These are phyloP conservation scores for Butyriboletus appendiculatus DNA, from an alignment of 1,284 basidiomycete genomes.

Conservation along the genomic window DNA sequence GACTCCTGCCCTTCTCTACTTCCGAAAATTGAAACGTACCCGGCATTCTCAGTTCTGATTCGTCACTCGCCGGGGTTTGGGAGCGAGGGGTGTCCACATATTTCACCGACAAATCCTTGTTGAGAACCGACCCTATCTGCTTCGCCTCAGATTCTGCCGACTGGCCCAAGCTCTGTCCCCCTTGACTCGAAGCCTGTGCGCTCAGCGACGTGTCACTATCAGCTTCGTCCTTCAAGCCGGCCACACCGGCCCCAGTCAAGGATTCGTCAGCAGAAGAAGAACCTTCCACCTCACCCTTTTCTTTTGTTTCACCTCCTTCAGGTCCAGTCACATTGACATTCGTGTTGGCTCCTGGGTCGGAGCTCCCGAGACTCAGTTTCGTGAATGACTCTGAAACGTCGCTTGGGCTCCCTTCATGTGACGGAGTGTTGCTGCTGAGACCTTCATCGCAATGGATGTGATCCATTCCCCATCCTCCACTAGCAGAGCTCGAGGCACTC, in stretches of 20 bases:
- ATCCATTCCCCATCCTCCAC: conserved; percentile 36
- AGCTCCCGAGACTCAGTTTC: conserved; percentile 30
- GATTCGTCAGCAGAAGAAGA: conserved; percentile 17
- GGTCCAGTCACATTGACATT: conserved; percentile 38
- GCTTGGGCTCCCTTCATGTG: conserved; percentile 23
- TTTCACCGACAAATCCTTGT: background rate
- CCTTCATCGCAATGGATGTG: conserved; percentile 20
- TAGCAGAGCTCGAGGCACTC: conserved; percentile 33
- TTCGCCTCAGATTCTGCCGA: conserved; percentile 2
- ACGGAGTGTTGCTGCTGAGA: conserved; percentile 5
- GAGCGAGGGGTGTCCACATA: conserved; percentile 15
- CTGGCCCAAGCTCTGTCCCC: background rate
- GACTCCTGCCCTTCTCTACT: conserved; percentile 7
- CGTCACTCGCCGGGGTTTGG: conserved; percentile 28
- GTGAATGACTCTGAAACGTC: conserved; percentile 27
- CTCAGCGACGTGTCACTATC: background rate
- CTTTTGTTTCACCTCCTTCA: conserved; percentile 24
- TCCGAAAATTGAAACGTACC: conserved; percentile 45
- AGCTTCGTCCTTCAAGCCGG: conserved; percentile 13
- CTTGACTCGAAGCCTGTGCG: background rate
- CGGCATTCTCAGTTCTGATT: conserved; percentile 46
- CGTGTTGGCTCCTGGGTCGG: conserved; percentile 27
- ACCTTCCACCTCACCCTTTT: conserved; percentile 26
- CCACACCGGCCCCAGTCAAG: conserved; percentile 22
- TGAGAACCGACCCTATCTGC: background rate